Evolutionary conservation across 2,329 filamentous ascomycete species (phyloP), one percentile per base, ranked within the genome.

Genomic region (Amylocarpus encephaloides): DNA sequence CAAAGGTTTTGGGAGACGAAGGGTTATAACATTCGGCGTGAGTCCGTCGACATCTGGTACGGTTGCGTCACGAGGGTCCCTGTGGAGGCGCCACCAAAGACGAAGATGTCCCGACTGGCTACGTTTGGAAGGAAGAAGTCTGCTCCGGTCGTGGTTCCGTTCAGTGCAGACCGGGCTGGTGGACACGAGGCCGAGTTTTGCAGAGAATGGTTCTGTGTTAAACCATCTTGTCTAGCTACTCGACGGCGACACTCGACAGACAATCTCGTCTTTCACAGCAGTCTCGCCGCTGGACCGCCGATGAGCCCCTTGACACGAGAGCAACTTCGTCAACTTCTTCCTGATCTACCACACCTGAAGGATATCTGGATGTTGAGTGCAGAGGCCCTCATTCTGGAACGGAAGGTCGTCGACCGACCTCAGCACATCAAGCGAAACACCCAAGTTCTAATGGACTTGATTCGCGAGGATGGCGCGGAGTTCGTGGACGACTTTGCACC

Each of bases 1-100:
- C 78, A 83, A 58, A 71, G 75, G 40, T 73, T 85, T 33, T 85
- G 81, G 81, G 79, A 83, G 60, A 79, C 81, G 35, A 82, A 82
- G 59, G 79, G 80, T 1, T 85, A 85, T 65, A 84, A 82, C 60
- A 71, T 70, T 46, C 72, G 81, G 30, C 73, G 80, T 50, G 71
- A 71, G 16, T 75, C 77, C 1, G 80, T 85, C 13, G 81, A 85
- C 59, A 68, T 61, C 5, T 85, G 80, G 80, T 82, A 77, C 62
- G 71, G 72, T 36, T 71, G 69, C 15, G 65, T 84, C 7, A 70
- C 71, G 1, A 75, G 70, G 51, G 74, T 75, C 7, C 61, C 66
- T 16, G 46, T 64, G 5, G 59, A 72, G 7, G 59, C 71, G 16
- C 40, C 35, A 5, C 43, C 59, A 6, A 83, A 79, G 60, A 69